Percentiles rank a stretch among this genome's conserved stretches.
Conservation (phyloP, 2,329 filamentous ascomycete species). For the Curvularia sp. region DNA sequence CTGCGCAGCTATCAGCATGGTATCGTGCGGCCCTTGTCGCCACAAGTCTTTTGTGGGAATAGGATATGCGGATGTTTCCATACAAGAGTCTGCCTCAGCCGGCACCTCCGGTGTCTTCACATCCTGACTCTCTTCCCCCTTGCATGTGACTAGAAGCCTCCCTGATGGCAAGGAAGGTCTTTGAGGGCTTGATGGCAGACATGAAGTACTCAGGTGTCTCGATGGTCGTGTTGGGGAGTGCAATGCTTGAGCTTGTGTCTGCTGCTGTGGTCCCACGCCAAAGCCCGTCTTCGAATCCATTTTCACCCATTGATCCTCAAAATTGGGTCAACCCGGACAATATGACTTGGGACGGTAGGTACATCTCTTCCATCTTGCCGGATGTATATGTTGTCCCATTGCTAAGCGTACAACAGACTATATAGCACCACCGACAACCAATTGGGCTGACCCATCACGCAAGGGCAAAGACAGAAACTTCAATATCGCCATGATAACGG, state of each 20-base stretch:
- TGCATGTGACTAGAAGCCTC: neutral
- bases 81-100: neutral
- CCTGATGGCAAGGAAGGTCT: neutral
- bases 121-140: neutral
- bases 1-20: neutral
- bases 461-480: conserved; percentile 61
- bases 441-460: conserved; percentile 56
- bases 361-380: neutral
- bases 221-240: conserved; percentile 25
- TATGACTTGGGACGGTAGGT: neutral
- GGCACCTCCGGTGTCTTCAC: neutral
- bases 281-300: conserved; percentile 50
- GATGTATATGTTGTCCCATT: neutral
- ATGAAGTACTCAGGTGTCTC: conserved; percentile 4
- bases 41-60: neutral
- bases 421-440: conserved; percentile 56
- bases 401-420: conserved; percentile 49
- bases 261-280: conserved; percentile 27
- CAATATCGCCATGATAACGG: conserved; percentile 62
- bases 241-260: conserved; percentile 26
- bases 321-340: conserved; percentile 48
- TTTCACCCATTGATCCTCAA: conserved; percentile 60
- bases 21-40: neutral
- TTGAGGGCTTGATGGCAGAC: neutral
- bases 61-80: neutral